These are phyloP conservation scores for Fusarium sambucinum DNA, from an alignment of 2,329 filamentous ascomycete genomes.

Conservation along the genomic window DNA sequence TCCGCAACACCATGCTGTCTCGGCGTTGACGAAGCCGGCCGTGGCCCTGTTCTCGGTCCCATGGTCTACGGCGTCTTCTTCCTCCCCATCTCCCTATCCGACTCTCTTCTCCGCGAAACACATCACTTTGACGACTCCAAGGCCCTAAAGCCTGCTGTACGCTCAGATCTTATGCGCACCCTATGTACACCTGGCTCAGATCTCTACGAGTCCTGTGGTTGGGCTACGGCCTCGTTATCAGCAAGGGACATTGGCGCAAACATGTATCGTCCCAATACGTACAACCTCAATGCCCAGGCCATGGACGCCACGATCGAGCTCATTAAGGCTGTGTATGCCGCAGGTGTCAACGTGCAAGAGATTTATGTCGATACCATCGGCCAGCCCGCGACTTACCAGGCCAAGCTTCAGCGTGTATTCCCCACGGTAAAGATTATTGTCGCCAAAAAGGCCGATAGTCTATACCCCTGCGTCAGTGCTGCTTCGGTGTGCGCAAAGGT, in stretches of 20 bases:
- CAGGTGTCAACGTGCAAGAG: conserved; percentile 84
- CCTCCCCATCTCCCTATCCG: conserved; percentile 78
- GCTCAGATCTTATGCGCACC: conserved; percentile 74
- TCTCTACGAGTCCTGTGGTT: conserved; percentile 74
- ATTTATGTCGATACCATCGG: conserved; percentile 98
- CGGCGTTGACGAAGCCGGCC: conserved; percentile 93
- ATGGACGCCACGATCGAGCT: conserved; percentile 90
- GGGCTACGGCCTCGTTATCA: conserved; percentile 84
- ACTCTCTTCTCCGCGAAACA: conserved; percentile 78
- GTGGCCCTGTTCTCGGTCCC: conserved; percentile 89
- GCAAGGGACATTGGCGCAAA: conserved; percentile 83
- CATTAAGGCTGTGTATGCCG: conserved; percentile 80
- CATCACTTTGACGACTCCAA: conserved; percentile 97
- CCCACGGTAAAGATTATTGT: conserved; percentile 81
- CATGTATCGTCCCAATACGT: conserved; percentile 77
- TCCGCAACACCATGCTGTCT: conserved; percentile 71
- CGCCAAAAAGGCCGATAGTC: conserved; percentile 89
- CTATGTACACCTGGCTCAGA: conserved; percentile 74
- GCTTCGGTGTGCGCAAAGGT: conserved; percentile 97
- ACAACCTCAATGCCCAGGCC: conserved; percentile 97
- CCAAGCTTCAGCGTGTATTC: conserved; percentile 84
- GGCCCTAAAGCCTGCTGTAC: conserved; percentile 83
- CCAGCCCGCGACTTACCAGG: conserved; percentile 84
- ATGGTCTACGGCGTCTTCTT: conserved; percentile 80
- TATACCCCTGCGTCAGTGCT: conserved; percentile 93